Base-by-base conservation (phyloP, 2,329 filamentous ascomycete species). In the Diaporthe humulicola region DNA sequence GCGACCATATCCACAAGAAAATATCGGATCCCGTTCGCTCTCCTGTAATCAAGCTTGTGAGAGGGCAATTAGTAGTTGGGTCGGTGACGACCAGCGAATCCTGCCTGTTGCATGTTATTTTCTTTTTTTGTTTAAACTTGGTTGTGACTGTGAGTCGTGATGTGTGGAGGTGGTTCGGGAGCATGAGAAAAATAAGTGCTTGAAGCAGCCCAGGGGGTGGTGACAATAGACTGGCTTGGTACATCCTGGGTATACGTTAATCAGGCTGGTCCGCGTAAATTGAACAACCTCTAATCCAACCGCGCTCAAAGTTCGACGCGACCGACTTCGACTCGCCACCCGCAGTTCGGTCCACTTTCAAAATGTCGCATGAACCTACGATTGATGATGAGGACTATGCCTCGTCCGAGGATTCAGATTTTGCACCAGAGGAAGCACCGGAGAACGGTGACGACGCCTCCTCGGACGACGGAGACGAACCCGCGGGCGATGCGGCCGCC, bases 371-470 rank as follows among this genome's bases (percentile, higher is more conserved):
- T 64, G 86, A 87, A 64, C 81, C 83, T 28, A 77, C 82, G 73
- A 80, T 81, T 66, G 84, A 87, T 70, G 87, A 88, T 25, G 86
- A 88, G 30, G 87, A 90, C 42, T 94, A 94, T 79, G 90, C 88
- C 22, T 94, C 93, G 2, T 92, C 92, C 4, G 91, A 94, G 78
- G 93, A 95, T 81, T 93, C 93, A 14, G 93, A 95, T 80, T 95
- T 95, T 76, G 89, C 91, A 33, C 90, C 90, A n/a, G 91, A 91
- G 60, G 86, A 86, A 25, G 87, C 80, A 38, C 79, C 83, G 50
- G 82, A 79, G 19, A 79, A 83, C n/a, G 72, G 61, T 25, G 75
- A 60, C 17, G 56, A 52, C 9, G 87, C 84, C 42, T 87, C 85
- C 22, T 89, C 89, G 7, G 91, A 89, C 73, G 88, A 88, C 10